Evolutionary conservation across 257 asterid species (phyloP), one percentile per base, ranked within the genome.

Genomic region (Datura wrightii): DNA sequence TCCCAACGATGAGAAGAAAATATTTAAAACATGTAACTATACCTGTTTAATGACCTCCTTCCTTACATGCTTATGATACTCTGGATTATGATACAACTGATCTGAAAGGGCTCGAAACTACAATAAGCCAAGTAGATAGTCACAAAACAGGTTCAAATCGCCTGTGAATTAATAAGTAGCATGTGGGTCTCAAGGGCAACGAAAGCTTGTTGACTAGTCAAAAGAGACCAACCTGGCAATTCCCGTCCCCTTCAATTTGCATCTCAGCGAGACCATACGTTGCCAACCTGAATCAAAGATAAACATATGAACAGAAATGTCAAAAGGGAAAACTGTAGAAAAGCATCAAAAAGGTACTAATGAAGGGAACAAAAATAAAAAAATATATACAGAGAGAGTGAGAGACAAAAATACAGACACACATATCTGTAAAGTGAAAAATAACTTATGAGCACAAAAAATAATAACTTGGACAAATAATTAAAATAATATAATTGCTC

Each of bases 41-140:
- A 94, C 98, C 98, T 96, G 99, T 89, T 93, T 94, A 84, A 90
- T 72, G 56, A 96, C 93, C 81, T 93, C 89, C 91, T 92, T 96
- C 86, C 98, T 89, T n/a, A 96, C 88, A 87, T 90, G 90, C 86
- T 93, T 93, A 83, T 96, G 99, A 91, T 94, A 87, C 67, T 93
- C 92, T 37, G 93, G 95, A 88, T 92, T 91, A 80, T 85, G 94
- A 86, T 88, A 94, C 83, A 96, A 90, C 91, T 96, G 98, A 89
- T 96, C 98, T 42, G 98, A 92, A 86, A 96, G 90, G 90, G 98
- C 98, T 85, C 99, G 94, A 83, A 96, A 96, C 99, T 96, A 24
- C 56, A 48, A 79, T 59, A 46, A 56, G 42, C 3, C 52, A 55
- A 10, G 19, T 24, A 76, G 79, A 79, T 16, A 78, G 58, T 83